Conservation (phyloP, 1,284 basidiomycete genomes). For the Ganoderma boninense region DNA sequence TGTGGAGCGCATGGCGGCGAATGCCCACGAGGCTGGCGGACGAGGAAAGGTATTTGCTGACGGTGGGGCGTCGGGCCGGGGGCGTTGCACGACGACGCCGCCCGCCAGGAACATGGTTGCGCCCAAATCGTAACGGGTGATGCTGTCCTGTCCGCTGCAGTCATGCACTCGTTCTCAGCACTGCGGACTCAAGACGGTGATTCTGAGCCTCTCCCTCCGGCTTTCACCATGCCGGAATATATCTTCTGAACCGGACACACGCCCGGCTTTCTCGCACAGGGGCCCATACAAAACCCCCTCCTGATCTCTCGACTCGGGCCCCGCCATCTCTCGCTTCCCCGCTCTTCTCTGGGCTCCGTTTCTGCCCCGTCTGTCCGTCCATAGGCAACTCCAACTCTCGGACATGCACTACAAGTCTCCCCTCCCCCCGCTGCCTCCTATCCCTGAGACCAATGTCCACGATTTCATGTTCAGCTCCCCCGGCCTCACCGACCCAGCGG, state of each 20-base stretch:
- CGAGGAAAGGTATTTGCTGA: background rate
- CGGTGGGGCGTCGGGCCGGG: background rate
- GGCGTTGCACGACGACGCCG: background rate
- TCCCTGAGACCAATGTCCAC: slow-evolving; percentile 63
- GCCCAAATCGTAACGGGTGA: background rate
- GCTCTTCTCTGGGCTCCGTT: background rate
- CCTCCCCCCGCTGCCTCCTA: slow-evolving; percentile 46
- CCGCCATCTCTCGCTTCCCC: slow-evolving; percentile 8
- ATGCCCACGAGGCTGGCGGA: background rate
- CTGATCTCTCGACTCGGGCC: background rate
- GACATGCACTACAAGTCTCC: slow-evolving; percentile 50
- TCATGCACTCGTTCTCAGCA: slow-evolving; percentile 8
- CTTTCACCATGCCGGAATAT: slow-evolving; percentile 27
- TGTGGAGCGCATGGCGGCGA: background rate
- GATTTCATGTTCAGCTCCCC: slow-evolving; percentile 54
- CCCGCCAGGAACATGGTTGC: background rate
- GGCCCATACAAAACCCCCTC: slow-evolving; percentile 23
- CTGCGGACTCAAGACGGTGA: slow-evolving; percentile 1
- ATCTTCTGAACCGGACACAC: slow-evolving; percentile 9
- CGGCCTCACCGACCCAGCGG: slow-evolving; percentile 48
- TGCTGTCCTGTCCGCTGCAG: background rate
- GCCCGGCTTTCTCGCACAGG: slow-evolving; percentile 1
- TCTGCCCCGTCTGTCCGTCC: background rate
- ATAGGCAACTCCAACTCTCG: slow-evolving; percentile 10
- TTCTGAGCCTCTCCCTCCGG: slow-evolving; percentile 16